These are phyloP conservation scores for Eucalyptus sp. DNA, from an alignment of 345 rosid genomes.

Conservation along the genomic window DNA sequence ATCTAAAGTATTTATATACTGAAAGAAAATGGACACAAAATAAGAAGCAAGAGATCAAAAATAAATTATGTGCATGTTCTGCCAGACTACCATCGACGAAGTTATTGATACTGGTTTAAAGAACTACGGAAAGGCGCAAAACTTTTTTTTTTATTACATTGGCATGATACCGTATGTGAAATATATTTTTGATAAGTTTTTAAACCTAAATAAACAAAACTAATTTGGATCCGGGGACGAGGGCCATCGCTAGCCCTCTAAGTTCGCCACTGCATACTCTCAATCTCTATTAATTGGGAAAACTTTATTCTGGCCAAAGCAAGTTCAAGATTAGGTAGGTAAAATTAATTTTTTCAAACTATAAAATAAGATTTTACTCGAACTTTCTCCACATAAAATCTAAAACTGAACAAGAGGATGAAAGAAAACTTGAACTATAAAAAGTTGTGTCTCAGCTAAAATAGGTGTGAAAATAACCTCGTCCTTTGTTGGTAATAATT, in stretches of 20 bases:
- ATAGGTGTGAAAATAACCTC: neutral
- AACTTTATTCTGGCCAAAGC: neutral
- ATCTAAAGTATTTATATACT: neutral
- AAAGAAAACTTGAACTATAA: neutral
- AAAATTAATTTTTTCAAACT: neutral
- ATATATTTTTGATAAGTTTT: neutral
- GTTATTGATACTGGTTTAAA: neutral
- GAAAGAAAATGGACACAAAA: neutral
- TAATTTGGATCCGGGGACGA: neutral
- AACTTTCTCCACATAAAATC: neutral
- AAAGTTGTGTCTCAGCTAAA: neutral
- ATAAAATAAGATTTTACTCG: neutral
- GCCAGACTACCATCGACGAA: neutral
- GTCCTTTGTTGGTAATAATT: neutral
- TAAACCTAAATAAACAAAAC: neutral
- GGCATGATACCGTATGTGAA: neutral
- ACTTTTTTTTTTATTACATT: neutral
- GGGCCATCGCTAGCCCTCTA: neutral
- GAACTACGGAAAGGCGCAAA: neutral
- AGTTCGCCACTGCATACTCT: neutral
- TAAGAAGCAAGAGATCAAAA: neutral
- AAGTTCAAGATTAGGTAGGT: neutral
- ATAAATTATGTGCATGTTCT: neutral
- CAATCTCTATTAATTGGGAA: neutral
- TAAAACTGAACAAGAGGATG: neutral